Percentiles rank a stretch among this genome's conserved stretches.
These are phyloP conservation scores for Ceriops tagal DNA, from an alignment of 345 rosid species.

Conservation along the genomic window DNA sequence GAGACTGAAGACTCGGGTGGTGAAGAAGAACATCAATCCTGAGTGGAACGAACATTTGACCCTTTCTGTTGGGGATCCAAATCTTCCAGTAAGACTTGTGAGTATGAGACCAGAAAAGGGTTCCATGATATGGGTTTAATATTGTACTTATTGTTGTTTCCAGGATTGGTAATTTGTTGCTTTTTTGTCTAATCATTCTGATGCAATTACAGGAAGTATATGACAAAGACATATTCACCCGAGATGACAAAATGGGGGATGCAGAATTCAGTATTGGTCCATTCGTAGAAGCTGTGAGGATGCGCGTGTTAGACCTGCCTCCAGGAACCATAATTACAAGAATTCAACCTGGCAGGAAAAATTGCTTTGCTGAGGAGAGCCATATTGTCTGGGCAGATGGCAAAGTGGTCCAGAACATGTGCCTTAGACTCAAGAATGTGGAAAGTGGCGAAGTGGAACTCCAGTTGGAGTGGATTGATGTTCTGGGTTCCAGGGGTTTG, in stretches of 20 bases:
- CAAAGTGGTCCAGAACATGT: constrained; percentile 53
- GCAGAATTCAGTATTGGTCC: constrained; percentile 44
- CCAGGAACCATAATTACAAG: constrained; percentile 53
- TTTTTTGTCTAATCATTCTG: too few species aligned
- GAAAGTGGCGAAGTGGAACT: constrained; percentile 61
- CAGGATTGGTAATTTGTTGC: not conserved
- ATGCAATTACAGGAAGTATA: constrained; percentile 51
- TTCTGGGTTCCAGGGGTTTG: constrained; percentile 34
- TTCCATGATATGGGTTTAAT: too few species aligned
- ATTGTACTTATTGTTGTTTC: not conserved
- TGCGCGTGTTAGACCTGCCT: constrained; percentile 28
- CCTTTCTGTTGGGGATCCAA: constrained; percentile 59
- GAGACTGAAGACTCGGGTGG: constrained; percentile 75
- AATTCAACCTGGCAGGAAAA: constrained; percentile 44
- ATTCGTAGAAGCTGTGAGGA: constrained; percentile 18
- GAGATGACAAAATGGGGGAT: constrained; percentile 85
- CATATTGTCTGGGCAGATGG: constrained; percentile 47
- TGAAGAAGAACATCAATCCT: constrained; percentile 59
- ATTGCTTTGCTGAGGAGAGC: constrained; percentile 62
- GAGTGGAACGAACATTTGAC: constrained; percentile 85
- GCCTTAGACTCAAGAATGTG: constrained; percentile 51
- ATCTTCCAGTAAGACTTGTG: constrained; percentile 59
- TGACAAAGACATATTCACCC: constrained; percentile 57
- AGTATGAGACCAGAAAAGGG: constrained; percentile 4
- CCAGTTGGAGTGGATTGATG: constrained; percentile 58